A percentile compares a stretch with the other conserved stretches of the same genome.
These are phyloP conservation scores for Carex cristatella DNA, from an alignment of 176 grass and related monocot genomes.

Conservation along the genomic window DNA sequence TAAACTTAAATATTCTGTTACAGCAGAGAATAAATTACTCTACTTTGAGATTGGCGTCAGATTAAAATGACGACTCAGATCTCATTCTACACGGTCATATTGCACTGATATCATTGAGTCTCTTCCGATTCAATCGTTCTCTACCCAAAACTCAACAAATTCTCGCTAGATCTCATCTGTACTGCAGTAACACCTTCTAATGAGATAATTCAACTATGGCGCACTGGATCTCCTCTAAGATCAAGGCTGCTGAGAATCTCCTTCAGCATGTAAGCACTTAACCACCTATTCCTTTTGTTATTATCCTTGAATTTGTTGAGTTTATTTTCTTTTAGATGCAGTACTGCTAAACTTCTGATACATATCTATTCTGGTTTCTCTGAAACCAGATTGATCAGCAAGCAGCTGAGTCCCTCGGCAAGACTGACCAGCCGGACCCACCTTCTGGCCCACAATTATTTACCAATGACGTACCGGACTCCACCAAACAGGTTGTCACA, in stretches of 20 bases:
- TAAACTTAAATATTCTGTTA: no score
- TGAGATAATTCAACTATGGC: conserved; percentile 48
- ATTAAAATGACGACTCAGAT: no score
- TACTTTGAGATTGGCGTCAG: no score
- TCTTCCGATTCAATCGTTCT: no score
- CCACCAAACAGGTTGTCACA: background rate
- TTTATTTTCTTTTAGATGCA: conserved; percentile 6
- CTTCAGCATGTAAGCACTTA: conserved; percentile 69
- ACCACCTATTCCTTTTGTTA: background rate
- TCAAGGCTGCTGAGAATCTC: conserved; percentile 88
- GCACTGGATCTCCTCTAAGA: conserved; percentile 94
- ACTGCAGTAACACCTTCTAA: background rate
- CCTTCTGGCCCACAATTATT: conserved; percentile 31
- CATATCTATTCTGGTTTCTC: background rate
- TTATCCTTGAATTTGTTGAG: background rate
- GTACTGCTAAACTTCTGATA: background rate
- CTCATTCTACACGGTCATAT: no score
- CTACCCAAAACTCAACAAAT: no score
- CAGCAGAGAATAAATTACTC: no score
- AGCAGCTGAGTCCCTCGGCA: conserved; percentile 82
- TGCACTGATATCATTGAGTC: no score
- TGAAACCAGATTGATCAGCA: conserved; percentile 88
- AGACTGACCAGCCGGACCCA: conserved; percentile 35
- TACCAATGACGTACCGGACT: background rate
- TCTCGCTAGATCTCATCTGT: background rate